These are phyloP conservation scores for Diplodia seriata DNA, from an alignment of 2,329 filamentous ascomycete genomes.

Conservation along the genomic window DNA sequence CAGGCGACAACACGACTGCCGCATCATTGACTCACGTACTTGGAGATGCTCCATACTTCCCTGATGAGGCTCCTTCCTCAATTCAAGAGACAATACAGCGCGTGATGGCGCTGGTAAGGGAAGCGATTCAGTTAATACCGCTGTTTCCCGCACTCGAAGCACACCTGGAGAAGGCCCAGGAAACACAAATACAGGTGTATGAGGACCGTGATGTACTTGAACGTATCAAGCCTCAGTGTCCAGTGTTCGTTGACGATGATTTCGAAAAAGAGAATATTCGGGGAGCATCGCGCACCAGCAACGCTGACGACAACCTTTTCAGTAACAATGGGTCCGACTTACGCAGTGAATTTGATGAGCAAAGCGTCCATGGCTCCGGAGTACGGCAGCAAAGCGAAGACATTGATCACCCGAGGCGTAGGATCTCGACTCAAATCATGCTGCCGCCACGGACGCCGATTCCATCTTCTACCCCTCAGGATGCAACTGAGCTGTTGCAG, in stretches of 20 bases:
- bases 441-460: neutral
- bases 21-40: neutral
- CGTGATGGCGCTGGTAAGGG: neutral
- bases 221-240: too few relatives aligned
- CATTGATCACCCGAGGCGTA: neutral
- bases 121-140: neutral
- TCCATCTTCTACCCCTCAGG: too few relatives aligned
- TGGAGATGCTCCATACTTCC: neutral
- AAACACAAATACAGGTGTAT: neutral
- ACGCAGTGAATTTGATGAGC: neutral
- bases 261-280: conserved; percentile 15
- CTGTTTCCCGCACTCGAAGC: neutral
- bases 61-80: neutral
- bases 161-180: neutral
- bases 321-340: neutral
- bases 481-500: neutral
- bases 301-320: neutral
- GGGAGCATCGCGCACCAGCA: neutral
- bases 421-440: neutral
- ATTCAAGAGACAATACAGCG: conserved; percentile 10
- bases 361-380: neutral
- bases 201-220: neutral
- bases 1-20: neutral
- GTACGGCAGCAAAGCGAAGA: neutral
- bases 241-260: neutral